Evolutionary conservation across 176 grass and related monocot species (phyloP), one percentile per base, ranked within the genome.

Genomic region (Chloris gayana): DNA sequence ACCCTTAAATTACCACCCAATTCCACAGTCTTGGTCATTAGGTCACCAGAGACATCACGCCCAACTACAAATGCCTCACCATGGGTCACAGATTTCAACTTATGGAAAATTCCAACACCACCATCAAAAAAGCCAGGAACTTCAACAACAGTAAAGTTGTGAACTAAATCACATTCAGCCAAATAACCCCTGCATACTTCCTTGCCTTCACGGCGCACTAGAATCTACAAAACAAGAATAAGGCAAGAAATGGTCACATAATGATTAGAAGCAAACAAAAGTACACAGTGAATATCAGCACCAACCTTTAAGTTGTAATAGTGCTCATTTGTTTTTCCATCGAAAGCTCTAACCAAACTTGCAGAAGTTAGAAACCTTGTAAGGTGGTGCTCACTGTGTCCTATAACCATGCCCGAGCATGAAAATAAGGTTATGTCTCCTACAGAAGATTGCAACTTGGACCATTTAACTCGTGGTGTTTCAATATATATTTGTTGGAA

Each of bases 141-240:
- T 24, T 69, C 38, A 51, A 81, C 78, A 70, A 70, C 18, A 70
- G 27, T 67, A 81, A 81, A 59, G 25, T 22, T 39, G 10, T 45
- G 10, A 15, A 60, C 78, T 2, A 41, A 60, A 80, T 69, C 49
- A 80, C 39, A 69, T 53, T 54, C 35, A 29, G 22, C 33, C 77
- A 80, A 80, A 13, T 21, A 13, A 33, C 32, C 64, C 22, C 22
- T 69, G 17, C 24, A 25, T 25, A 69, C 64, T 57, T 57, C 22
- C 12, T 80, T 26, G 64, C 64, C 47, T 26, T 57, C 34, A 38
- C 34, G 64, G 25, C 49, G 11, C 78, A 70, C 50, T 59, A 42
- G 17, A 14, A 70, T 70, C 51, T 9, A 47, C 7, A 70, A 70
- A 50, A 50, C 47, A 50, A 50, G 46, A 25, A 46, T 25, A 47